phyloP scores from a whole-genome alignment of 805 yeast genomes.

The Zygosaccharomyces rouxii region DNA sequence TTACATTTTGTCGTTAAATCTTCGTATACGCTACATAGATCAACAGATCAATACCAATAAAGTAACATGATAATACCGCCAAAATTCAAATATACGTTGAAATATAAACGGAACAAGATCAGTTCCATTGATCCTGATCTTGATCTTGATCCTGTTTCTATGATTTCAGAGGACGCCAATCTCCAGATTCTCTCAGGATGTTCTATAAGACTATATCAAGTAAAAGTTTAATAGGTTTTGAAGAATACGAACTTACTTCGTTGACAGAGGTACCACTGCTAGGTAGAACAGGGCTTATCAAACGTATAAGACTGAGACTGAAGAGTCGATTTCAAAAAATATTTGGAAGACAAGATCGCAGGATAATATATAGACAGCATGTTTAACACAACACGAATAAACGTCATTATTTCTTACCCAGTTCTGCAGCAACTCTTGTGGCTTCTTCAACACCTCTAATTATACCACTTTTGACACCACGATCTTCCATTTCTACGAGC shows the following conservation, averaged over 20 bases:
- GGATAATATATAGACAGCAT: background rate
- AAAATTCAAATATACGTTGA: background rate
- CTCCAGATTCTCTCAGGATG: background rate
- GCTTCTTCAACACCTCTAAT: constrained; percentile 89
- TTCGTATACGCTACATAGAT: background rate
- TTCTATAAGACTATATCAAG: background rate
- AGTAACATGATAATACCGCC: constrained; percentile 1
- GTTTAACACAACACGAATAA: background rate
- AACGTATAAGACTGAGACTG: background rate
- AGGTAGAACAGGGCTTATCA: background rate
- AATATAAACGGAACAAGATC: background rate
- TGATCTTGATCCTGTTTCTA: too few relatives aligned
- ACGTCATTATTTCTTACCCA: constrained; percentile 44
- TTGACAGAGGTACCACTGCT: background rate
- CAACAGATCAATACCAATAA: background rate
- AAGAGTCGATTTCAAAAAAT: background rate
- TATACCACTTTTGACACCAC: constrained; percentile 81
- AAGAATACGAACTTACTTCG: background rate
- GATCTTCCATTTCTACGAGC: constrained; percentile 84
- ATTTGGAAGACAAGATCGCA: background rate
- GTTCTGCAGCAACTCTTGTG: constrained; percentile 64
- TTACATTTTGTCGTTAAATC: background rate
- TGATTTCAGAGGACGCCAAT: too few relatives aligned
- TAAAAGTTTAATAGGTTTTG: background rate
- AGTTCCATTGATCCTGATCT: too few relatives aligned